Evolutionary conservation across 2,329 filamentous ascomycete genomes (phyloP).

Genomic region (Penicillium fuscoglaucum): DNA sequence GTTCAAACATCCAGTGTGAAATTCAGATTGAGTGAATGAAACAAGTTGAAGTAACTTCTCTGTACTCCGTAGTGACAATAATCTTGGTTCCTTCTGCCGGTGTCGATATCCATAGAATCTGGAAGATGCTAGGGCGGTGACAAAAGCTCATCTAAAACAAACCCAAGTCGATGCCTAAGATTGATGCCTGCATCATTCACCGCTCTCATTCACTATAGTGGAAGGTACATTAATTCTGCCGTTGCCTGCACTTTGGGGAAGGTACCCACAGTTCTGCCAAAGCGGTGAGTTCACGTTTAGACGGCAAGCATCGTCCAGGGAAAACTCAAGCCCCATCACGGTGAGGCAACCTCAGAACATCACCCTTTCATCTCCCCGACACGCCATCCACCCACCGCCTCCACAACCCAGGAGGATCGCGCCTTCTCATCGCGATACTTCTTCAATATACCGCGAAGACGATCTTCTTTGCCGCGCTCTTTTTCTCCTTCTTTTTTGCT

Average conservation of each 20-base stretch:
- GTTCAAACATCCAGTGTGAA: constrained; percentile 29
- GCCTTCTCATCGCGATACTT: constrained; percentile 44
- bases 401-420: constrained; percentile 41
- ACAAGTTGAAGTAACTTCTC: neutral
- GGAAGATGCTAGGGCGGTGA: constrained; percentile 16
- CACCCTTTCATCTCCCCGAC: constrained; percentile 45
- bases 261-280: constrained; percentile 12
- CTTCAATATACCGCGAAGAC: constrained; percentile 29
- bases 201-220: neutral
- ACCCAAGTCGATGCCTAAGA: constrained; percentile 4
- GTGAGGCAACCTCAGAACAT: constrained; percentile 44
- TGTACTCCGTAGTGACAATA: neutral
- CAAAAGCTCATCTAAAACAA: constrained; percentile 1
- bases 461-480: constrained; percentile 28
- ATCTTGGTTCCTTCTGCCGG: constrained; percentile 5
- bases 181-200: neutral
- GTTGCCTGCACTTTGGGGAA: constrained; percentile 4
- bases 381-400: constrained; percentile 34
- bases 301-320: constrained; percentile 26
- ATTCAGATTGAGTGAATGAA: neutral
- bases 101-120: constrained; percentile 4
- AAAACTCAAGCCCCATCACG: constrained; percentile 44
- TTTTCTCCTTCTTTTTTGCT: constrained; percentile 33
- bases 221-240: neutral
- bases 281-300: constrained; percentile 28